Evolutionary conservation across 139 green algal species (phyloP), one percentile per base, ranked within the genome.

Genomic region (Closterium sp.): DNA sequence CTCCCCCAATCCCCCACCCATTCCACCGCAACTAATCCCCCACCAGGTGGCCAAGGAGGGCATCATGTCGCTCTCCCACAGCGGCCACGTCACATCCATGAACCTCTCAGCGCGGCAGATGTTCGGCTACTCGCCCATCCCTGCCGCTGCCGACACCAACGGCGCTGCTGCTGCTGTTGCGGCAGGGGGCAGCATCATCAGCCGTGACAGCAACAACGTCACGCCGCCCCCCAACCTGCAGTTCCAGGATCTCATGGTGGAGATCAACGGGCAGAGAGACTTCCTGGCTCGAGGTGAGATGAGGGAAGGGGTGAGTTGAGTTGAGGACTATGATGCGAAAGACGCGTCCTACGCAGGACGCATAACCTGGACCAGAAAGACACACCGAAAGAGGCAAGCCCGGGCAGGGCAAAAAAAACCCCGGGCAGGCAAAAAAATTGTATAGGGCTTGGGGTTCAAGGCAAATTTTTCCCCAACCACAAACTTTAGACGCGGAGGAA

Each of bases 81-180:
- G 84, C 38, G 89, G 89, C 22, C 89, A 91, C 1, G 31, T 91
- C 29, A 91, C 89, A 19, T 91, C 89, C 30, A 91, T 91, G 89
- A 91, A 91, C 38, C 38, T 91, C 30, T 91, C 89, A 9, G 89
- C 89, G 19, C 89, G 89, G 13, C 34, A 31, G 24, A 91, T 91
- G 89, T 91, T 91, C 10, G 89, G 89, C 32, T 84, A 88, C 21
- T 22, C 62, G 62, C 62, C 62, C 62, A 79, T 13, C 17, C 62
- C 62, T 4, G 1, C 62, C 62, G 62, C 62, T 4, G 1, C 62
- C 62, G 62, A 79, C 62, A 79, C 17, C 62, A 79, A 22, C 19
- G 62, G 17, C 19, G 88, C 5, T 27, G 86, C 27, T n/a, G 27
- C 22, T 28, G 38, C 38, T 50, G 62, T 24, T 11, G 62, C 62